Conservation (phyloP, 768 basidiomycete genomes). For the Boletus reticuloceps region DNA sequence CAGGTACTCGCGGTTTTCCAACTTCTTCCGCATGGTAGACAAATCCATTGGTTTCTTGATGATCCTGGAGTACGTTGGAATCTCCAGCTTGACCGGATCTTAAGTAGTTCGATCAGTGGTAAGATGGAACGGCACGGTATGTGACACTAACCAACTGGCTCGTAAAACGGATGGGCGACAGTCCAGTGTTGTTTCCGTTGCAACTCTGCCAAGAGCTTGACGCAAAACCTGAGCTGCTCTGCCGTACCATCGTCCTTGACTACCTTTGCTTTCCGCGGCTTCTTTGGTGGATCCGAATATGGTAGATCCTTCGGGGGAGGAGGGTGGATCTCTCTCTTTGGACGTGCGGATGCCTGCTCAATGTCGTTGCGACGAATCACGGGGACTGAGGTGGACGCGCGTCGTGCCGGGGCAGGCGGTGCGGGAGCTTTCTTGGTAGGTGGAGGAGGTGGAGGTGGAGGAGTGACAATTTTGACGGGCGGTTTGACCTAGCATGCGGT, state of each 20-base stretch:
- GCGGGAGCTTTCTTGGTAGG: constrained; percentile 31
- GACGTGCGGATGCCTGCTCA: constrained; percentile 59
- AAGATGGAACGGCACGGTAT: neutral
- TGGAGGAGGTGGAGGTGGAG: constrained; percentile 38
- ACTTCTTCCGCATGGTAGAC: constrained; percentile 80
- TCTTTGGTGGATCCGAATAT: constrained; percentile 76
- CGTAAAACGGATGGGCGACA: constrained; percentile 83
- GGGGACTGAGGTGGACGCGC: constrained; percentile 78
- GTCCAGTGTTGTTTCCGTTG: constrained; percentile 73
- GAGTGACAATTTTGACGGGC: constrained; percentile 39
- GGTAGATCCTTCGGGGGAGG: constrained; percentile 89
- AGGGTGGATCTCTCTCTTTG: constrained; percentile 97
- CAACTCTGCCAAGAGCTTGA: constrained; percentile 70
- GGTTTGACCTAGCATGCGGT: constrained; percentile 38
- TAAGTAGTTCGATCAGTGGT: neutral
- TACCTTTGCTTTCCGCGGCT: constrained; percentile 57
- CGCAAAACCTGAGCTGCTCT: constrained; percentile 85
- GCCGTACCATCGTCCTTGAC: constrained; percentile 63
- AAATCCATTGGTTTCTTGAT: constrained; percentile 97
- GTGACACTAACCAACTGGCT: constrained; percentile 79
- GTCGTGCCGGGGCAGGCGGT: constrained; percentile 49
- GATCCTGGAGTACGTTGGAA: constrained; percentile 83
- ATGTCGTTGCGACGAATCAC: constrained; percentile 77
- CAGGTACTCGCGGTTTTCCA: constrained; percentile 73
- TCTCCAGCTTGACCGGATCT: constrained; percentile 77